A percentile compares a stretch with the other conserved stretches of the same genome.
Conservation (phyloP, 257 asterid genomes). For the Capsicum baccatum region DNA sequence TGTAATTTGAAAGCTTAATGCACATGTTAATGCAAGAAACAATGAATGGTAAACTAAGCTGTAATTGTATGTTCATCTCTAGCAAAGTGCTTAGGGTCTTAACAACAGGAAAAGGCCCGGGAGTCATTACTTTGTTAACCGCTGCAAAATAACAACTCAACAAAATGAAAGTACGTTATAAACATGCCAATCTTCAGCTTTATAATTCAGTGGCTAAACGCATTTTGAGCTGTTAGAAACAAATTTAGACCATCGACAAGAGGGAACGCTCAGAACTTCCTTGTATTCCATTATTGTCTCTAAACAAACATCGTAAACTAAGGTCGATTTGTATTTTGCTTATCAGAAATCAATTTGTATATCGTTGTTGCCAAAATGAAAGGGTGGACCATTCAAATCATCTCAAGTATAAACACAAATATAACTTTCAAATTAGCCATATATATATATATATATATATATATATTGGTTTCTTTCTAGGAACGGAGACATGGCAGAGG, state of each 20-base stretch:
- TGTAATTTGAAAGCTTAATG: not conserved
- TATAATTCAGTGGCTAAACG: not conserved
- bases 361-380: not conserved
- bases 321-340: not conserved
- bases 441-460: not conserved
- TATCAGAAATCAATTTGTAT: not conserved
- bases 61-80: not conserved
- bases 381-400: not conserved
- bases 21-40: not conserved
- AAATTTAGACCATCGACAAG: not conserved
- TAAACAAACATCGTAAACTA: not conserved
- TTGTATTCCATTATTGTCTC: conserved; percentile 15
- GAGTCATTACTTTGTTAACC: not conserved
- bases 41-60: not conserved
- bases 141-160: not conserved
- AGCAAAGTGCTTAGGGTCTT: conserved; percentile 6
- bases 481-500: not conserved
- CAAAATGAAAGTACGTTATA: not conserved
- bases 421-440: not conserved
- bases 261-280: not conserved
- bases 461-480: too few species aligned
- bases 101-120: not conserved
- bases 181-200: not conserved
- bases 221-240: not conserved
- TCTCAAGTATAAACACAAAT: conserved; percentile 3